phyloP scores from a whole-genome alignment of 345 rosid genomes.

The Boechera retrofracta region DNA sequence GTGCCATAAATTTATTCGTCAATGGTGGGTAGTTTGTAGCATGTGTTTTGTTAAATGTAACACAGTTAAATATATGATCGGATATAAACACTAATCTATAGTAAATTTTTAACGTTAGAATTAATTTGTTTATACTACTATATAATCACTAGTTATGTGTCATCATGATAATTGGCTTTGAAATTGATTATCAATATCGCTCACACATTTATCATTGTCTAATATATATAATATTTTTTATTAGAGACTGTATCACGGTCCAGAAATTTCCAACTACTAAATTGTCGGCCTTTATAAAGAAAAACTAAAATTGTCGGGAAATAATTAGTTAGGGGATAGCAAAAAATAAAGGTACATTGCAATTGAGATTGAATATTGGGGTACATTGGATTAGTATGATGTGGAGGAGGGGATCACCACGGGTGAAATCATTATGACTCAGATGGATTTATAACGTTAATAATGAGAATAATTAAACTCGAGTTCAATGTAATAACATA shows the following conservation, averaged over 20 bases:
- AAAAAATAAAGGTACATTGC: background rate
- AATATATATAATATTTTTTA: background rate
- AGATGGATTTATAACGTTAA: conserved; percentile 2
- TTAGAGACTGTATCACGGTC: background rate
- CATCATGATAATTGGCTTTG: background rate
- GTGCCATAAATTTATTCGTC: conserved; percentile 9
- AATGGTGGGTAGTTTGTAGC: background rate
- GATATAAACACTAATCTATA: background rate
- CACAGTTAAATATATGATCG: background rate
- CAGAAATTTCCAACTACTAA: conserved; percentile 4
- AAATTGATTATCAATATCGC: background rate
- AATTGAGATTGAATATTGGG: background rate
- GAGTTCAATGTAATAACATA: background rate
- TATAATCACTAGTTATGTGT: background rate
- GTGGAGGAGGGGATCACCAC: background rate
- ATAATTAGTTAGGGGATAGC: background rate
- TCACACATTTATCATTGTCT: background rate
- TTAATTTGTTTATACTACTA: background rate
- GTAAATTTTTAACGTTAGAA: background rate
- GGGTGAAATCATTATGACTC: background rate
- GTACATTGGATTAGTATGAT: conserved; percentile 16
- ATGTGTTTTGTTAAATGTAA: conserved; percentile 2
- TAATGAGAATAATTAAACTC: background rate
- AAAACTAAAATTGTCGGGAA: background rate
- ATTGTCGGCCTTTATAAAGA: background rate